These are phyloP conservation scores for Solidago caesia DNA, from an alignment of 129 eudicot genomes.

Conservation along the genomic window DNA sequence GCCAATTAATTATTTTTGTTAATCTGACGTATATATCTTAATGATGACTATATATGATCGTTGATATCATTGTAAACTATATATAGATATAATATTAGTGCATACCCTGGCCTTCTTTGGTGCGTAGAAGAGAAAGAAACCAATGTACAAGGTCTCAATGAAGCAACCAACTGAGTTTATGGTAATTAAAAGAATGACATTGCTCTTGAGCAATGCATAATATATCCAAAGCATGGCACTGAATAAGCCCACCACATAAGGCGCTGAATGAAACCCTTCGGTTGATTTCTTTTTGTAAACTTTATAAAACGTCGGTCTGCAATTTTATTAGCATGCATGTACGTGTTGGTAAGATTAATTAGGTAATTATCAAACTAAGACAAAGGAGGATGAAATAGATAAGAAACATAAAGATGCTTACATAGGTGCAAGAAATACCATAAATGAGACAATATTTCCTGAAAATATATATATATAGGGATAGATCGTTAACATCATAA, in stretches of 20 bases:
- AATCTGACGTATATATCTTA: not conserved
- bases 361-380: not conserved
- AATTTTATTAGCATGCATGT: not conserved
- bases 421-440: conserved; percentile 68
- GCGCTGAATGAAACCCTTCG: conserved; percentile 58
- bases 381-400: not conserved
- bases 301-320: conserved; percentile 60
- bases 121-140: conserved; percentile 41
- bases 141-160: conserved; percentile 36
- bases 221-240: conserved; percentile 51
- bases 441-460: conserved; percentile 68
- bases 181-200: conserved; percentile 42
- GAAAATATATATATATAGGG: not conserved
- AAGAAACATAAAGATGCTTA: conserved; percentile 27
- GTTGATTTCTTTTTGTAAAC: conserved; percentile 50
- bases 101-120: conserved; percentile 44
- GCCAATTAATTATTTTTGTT: not conserved
- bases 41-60: too few relatives aligned
- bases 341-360: not conserved
- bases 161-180: conserved; percentile 49
- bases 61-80: not conserved
- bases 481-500: conserved; percentile 14
- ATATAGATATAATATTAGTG: not conserved
- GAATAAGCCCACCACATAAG: conserved; percentile 57
- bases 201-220: conserved; percentile 36